phyloP scores from a whole-genome alignment of 306 rosid genomes.

The Cercis canadensis region DNA sequence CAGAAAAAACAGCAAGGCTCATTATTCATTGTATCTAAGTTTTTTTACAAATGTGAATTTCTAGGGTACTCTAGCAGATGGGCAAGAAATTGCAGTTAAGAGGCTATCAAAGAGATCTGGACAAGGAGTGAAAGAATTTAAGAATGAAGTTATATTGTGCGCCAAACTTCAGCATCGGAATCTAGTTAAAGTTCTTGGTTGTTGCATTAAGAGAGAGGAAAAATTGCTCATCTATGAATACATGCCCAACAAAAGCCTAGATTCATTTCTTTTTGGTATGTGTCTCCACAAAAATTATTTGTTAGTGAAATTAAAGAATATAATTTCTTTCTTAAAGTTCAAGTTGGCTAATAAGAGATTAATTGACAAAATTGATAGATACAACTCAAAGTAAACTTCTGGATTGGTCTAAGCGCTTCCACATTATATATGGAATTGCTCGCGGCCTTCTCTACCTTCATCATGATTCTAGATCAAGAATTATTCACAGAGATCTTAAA shows the following conservation, averaged over 20 bases:
- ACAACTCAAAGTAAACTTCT: background rate
- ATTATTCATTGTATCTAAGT: background rate
- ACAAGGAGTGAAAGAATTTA: constrained; percentile 47
- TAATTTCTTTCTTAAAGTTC: background rate
- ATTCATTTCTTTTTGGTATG: constrained; percentile 47
- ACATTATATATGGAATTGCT: constrained; percentile 41
- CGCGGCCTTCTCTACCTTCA: constrained; percentile 47
- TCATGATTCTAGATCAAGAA: constrained; percentile 44
- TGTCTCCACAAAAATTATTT: background rate
- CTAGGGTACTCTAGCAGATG: constrained; percentile 51
- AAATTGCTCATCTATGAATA: constrained; percentile 39
- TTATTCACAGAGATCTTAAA: constrained; percentile 47
- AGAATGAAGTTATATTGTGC: constrained; percentile 49
- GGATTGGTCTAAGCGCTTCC: constrained; percentile 36
- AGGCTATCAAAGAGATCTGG: constrained; percentile 40
- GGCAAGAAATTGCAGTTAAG: constrained; percentile 53
- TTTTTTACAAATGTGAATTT: background rate
- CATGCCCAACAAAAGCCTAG: constrained; percentile 48
- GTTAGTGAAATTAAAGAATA: background rate
- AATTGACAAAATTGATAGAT: constrained; percentile 22
- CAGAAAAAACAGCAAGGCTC: no score
- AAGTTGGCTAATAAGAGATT: background rate
- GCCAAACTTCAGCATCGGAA: constrained; percentile 56
- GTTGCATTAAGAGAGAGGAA: constrained; percentile 44
- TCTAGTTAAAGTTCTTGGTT: constrained; percentile 56